Conservation (phyloP, 2,329 filamentous ascomycete genomes). For the Pseudocercospora pini-densiflorae region DNA sequence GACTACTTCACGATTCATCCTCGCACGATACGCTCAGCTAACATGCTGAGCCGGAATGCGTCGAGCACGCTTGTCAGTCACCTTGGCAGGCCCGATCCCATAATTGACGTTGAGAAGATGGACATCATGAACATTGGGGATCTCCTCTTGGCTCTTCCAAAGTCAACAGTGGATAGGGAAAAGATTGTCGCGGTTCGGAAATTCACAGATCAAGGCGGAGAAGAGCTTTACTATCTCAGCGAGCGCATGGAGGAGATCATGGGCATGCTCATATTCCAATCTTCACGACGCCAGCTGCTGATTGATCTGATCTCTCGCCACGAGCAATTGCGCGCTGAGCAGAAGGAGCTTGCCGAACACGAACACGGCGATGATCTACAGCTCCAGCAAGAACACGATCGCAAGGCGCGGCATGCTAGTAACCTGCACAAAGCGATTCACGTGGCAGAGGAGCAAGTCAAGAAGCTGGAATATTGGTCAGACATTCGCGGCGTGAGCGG, state of each 20-base stretch:
- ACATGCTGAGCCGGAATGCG: slow-evolving; percentile 23
- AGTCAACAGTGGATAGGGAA: slow-evolving; percentile 82
- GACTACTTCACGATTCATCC: slow-evolving; percentile 79
- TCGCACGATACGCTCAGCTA: slow-evolving; percentile 29
- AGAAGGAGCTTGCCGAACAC: slow-evolving; percentile 50
- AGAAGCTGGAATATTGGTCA: slow-evolving; percentile 84
- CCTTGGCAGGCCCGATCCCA: slow-evolving; percentile 43
- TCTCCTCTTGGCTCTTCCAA: slow-evolving; percentile 70
- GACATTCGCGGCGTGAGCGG: slow-evolving; percentile 58
- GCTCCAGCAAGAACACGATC: slow-evolving; percentile 47
- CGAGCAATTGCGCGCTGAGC: slow-evolving; percentile 58
- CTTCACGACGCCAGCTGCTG: slow-evolving; percentile 78
- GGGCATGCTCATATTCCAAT: slow-evolving; percentile 86
- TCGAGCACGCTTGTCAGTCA: slow-evolving; percentile 24
- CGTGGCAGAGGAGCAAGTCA: slow-evolving; percentile 80
- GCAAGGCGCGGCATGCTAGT: slow-evolving; percentile 56
- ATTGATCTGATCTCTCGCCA: slow-evolving; percentile 67
- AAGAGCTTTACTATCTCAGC: slow-evolving; percentile 76
- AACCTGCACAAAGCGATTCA: slow-evolving; percentile 75
- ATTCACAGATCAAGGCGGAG: slow-evolving; percentile 77
- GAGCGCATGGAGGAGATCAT: slow-evolving; percentile 82
- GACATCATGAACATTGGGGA: slow-evolving; percentile 69
- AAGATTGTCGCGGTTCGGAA: slow-evolving; percentile 82
- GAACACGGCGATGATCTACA: slow-evolving; percentile 47
- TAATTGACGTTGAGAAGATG: slow-evolving; percentile 53